Conservation (phyloP, 73 alveolate species). For the Halteria grandinella region DNA sequence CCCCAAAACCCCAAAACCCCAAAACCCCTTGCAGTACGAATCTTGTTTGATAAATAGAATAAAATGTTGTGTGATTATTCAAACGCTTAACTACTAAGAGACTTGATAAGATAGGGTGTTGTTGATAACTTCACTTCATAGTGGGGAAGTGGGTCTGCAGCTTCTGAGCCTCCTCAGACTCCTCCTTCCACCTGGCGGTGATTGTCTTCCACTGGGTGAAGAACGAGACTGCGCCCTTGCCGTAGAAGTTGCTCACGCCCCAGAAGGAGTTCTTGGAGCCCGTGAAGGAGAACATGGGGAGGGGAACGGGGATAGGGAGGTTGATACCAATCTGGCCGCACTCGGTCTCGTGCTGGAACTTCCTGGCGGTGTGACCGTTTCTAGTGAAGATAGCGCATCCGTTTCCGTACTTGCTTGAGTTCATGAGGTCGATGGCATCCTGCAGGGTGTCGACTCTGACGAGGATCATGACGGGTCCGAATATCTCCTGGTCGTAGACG, state of each 20-base stretch:
- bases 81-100: too few species aligned
- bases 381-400: slow-evolving; percentile 96
- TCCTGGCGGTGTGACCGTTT: slow-evolving; percentile 92
- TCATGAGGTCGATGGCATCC: slow-evolving; percentile 88
- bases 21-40: too few species aligned
- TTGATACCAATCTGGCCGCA: slow-evolving; percentile 94
- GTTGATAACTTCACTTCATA: too few species aligned
- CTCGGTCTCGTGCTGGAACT: slow-evolving; percentile 88
- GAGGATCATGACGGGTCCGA: slow-evolving; percentile 91
- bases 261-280: slow-evolving; percentile 90
- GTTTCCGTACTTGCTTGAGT: slow-evolving; percentile 67
- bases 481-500: slow-evolving; percentile 83
- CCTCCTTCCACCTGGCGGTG: slow-evolving; percentile 83
- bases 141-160: slow-evolving; percentile 78
- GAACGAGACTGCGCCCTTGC: slow-evolving; percentile 92
- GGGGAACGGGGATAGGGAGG: slow-evolving; percentile 94
- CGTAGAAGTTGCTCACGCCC: slow-evolving; percentile 95
- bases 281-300: slow-evolving; percentile 95
- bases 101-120: too few species aligned
- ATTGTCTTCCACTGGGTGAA: slow-evolving; percentile 93
- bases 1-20: too few species aligned
- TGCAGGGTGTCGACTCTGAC: slow-evolving; percentile 85
- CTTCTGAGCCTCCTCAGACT: slow-evolving; percentile 63
- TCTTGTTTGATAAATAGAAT: too few species aligned
- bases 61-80: too few species aligned